Conservation (phyloP, 208 protist genomes). For the Leishmania tarentolae region DNA sequence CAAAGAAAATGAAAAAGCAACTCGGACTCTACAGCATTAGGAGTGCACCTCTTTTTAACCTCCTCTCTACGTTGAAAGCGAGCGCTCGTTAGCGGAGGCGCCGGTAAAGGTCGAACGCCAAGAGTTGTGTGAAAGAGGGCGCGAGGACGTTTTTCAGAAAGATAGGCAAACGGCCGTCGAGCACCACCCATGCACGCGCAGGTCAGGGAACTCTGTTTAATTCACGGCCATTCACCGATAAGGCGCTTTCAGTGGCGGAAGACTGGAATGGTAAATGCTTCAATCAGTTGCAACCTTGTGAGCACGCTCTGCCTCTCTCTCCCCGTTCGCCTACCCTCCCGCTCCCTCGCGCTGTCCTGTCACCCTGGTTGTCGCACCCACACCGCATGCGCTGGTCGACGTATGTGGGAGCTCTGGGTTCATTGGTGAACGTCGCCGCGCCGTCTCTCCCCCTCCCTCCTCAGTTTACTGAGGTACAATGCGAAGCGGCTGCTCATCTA, state of each 20-base stretch:
- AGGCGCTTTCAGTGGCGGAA: not conserved
- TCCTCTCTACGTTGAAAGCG: too few species aligned
- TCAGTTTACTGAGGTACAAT: constrained; percentile 16
- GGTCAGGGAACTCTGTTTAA: not conserved
- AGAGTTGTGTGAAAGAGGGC: not conserved
- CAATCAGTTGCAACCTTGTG: not conserved
- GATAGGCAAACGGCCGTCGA: not conserved
- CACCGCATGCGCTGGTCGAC: not conserved
- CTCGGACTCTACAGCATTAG: not conserved
- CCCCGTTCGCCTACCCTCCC: not conserved
- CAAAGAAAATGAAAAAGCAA: not conserved
- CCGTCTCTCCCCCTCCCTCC: not conserved
- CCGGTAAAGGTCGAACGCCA: not conserved
- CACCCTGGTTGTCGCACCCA: not conserved
- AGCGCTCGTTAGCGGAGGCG: not conserved
- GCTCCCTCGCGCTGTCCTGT: not conserved
- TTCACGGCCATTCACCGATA: not conserved
- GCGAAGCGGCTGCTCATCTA: constrained; percentile 43
- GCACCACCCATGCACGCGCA: not conserved
- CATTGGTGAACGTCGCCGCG: not conserved
- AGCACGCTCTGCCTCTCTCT: not conserved
- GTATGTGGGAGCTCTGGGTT: not conserved
- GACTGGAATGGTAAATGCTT: not conserved
- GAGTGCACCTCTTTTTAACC: not conserved
- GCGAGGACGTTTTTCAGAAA: not conserved